phyloP scores from a whole-genome alignment of 306 rosid species.

The Dryas octopetala region DNA sequence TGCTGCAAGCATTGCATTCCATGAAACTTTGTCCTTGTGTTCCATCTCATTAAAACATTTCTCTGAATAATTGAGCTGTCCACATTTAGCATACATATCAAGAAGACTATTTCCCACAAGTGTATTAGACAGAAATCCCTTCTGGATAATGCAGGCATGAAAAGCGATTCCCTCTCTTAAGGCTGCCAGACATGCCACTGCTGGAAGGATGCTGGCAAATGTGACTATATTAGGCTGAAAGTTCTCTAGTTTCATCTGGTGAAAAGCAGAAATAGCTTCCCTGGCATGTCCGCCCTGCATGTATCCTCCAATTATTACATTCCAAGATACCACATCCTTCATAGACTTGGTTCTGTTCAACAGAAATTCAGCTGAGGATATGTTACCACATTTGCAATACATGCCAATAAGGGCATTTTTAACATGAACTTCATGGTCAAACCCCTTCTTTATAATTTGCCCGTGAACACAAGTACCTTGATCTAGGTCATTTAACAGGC shows the following conservation, averaged over 20 bases:
- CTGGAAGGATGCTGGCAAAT: conserved; percentile 54
- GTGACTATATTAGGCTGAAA: conserved; percentile 55
- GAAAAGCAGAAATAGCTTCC: conserved; percentile 50
- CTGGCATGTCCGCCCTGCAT: conserved; percentile 36
- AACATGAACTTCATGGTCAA: conserved; percentile 45
- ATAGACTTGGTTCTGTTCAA: conserved; percentile 35
- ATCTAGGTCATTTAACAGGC: conserved; percentile 32
- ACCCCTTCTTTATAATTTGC: conserved; percentile 44
- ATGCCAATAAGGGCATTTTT: conserved; percentile 57
- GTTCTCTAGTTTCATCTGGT: conserved; percentile 49
- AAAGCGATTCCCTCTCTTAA: conserved; percentile 57
- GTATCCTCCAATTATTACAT: conserved; percentile 64
- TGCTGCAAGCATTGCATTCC: conserved; percentile 70
- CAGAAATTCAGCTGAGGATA: conserved; percentile 49
- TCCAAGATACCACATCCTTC: conserved; percentile 57
- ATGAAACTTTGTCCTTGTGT: conserved; percentile 52
- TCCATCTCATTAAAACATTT: conserved; percentile 63
- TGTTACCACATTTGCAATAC: conserved; percentile 62
- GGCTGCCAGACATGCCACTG: conserved; percentile 50
- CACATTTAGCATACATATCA: conserved; percentile 71
- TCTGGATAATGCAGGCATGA: conserved; percentile 58
- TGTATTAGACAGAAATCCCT: conserved; percentile 53
- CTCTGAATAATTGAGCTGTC: conserved; percentile 55
- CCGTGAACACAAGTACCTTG: conserved; percentile 59
- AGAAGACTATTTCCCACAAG: conserved; percentile 55